Conservation (phyloP, 139 green algal genomes). For the Chlorella sp. region DNA sequence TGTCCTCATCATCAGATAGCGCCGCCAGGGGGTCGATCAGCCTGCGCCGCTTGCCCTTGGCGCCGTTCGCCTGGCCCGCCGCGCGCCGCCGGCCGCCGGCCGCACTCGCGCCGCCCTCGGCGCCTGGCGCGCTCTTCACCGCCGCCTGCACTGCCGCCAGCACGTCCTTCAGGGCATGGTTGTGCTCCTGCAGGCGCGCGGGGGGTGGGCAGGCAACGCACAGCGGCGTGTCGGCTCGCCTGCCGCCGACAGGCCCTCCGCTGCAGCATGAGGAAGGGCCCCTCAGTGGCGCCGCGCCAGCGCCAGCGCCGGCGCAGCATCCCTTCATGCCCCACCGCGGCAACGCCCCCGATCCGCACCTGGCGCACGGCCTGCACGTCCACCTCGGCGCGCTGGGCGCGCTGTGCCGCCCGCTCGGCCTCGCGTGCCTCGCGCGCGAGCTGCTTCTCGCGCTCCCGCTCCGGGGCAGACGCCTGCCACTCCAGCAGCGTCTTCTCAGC, state of each 20-base stretch:
- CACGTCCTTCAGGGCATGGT: slow-evolving; percentile 31
- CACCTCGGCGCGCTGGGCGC: slow-evolving; percentile 49
- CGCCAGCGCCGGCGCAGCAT: too few species aligned
- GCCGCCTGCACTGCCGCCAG: slow-evolving; percentile 46
- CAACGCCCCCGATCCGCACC: too few species aligned
- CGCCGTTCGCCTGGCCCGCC: neutral
- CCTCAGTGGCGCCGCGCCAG: too few species aligned
- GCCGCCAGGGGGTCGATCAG: slow-evolving; percentile 15
- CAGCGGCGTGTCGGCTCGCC: too few species aligned
- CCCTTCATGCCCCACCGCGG: too few species aligned
- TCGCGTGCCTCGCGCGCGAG: too few species aligned
- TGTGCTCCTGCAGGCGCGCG: slow-evolving; percentile 44
- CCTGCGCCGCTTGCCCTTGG: neutral
- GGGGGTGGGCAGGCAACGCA: too few species aligned
- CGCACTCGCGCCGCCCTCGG: neutral
- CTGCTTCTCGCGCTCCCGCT: slow-evolving; percentile 86
- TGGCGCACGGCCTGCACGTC: slow-evolving; percentile 54
- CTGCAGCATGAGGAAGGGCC: too few species aligned
- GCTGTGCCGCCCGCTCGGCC: slow-evolving; percentile 50
- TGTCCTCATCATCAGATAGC: neutral
- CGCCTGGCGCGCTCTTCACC: slow-evolving; percentile 15
- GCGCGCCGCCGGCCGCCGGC: neutral
- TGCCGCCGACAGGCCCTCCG: too few species aligned
- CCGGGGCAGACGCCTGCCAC: slow-evolving; percentile 69
- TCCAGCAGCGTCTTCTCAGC: slow-evolving; percentile 82